These are phyloP conservation scores for Podila minutissima DNA, from an alignment of 192 early-diverging fungal species.

Conservation along the genomic window DNA sequence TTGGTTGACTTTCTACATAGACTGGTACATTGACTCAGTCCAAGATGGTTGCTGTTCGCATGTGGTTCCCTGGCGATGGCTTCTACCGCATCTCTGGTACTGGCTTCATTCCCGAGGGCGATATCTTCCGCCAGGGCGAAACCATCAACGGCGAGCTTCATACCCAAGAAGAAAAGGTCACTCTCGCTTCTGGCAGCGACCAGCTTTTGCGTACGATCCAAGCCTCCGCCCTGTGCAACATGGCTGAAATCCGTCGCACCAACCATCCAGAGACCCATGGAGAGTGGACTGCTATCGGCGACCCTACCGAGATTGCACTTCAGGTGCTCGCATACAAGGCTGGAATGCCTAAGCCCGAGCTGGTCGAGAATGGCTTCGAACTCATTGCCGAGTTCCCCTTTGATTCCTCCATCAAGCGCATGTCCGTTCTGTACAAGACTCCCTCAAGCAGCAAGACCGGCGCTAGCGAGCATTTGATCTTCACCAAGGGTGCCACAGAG, in stretches of 20 bases:
- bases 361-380: constrained; percentile 59
- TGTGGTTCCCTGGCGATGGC: constrained; percentile 84
- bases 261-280: constrained; percentile 63
- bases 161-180: constrained; percentile 47
- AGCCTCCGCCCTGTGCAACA: constrained; percentile 87
- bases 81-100: constrained; percentile 74
- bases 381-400: constrained; percentile 75
- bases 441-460: constrained; percentile 1
- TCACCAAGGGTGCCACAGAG: constrained; percentile 95
- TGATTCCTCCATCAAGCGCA: constrained; percentile 86
- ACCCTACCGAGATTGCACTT: constrained; percentile 95
- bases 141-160: constrained; percentile 20
- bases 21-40: constrained; percentile 93
- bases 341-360: constrained; percentile 74
- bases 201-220: constrained; percentile 61
- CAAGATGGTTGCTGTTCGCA: constrained; percentile 90
- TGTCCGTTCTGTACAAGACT: constrained; percentile 81
- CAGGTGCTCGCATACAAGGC: constrained; percentile 86
- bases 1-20: constrained; percentile 33
- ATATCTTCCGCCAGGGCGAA: constrained; percentile 32
- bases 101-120: constrained; percentile 68
- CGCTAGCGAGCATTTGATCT: constrained; percentile 62
- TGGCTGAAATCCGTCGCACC: constrained; percentile 72
- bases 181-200: constrained; percentile 11
- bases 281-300: constrained; percentile 83